A percentile compares a stretch with the other conserved stretches of the same genome.
Evolutionary conservation across 768 basidiomycete genomes (phyloP).

Genomic region (Trametes cinnabarina): DNA sequence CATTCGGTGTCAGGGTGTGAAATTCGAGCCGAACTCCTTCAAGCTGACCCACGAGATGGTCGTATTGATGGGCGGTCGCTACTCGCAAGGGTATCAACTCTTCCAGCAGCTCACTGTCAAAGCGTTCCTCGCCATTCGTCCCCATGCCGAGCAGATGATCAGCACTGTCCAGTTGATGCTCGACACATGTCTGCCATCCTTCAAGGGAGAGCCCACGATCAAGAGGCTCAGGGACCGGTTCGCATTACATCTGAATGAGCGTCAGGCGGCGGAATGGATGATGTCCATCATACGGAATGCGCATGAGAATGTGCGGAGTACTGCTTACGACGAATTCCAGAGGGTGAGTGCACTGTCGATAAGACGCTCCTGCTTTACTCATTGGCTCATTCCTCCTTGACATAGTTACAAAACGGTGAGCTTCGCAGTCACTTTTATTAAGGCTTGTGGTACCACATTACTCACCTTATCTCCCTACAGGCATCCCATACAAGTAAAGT

Average conservation of each 20-base stretch:
- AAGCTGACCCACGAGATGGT: conserved; percentile 99
- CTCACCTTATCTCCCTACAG: neutral
- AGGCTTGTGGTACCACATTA: neutral
- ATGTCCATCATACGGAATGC: conserved; percentile 85
- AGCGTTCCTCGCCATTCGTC: conserved; percentile 95
- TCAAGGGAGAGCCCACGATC: conserved; percentile 95
- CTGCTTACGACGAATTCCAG: conserved; percentile 95
- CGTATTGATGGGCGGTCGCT: conserved; percentile 91
- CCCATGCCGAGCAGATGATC: conserved; percentile 87
- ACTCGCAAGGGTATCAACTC: conserved; percentile 90
- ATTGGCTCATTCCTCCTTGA: conserved; percentile 2
- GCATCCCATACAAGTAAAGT: conserved; percentile 36
- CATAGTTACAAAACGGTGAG: conserved; percentile 48
- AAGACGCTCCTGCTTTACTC: neutral
- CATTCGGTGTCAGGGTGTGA: conserved; percentile 68
- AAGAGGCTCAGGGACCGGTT: conserved; percentile 85
- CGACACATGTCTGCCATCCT: conserved; percentile 90
- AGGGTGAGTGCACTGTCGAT: conserved; percentile 47
- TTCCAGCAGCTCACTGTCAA: conserved; percentile 95
- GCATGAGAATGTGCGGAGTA: conserved; percentile 91
- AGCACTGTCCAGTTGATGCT: conserved; percentile 92
- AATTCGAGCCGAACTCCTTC: conserved; percentile 98
- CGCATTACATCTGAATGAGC: conserved; percentile 75
- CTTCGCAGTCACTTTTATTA: too few relatives aligned
- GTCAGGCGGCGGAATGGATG: conserved; percentile 95